Conservation (phyloP, 2,329 filamentous ascomycete genomes). For the Phaeosphaeriaceae sp. region DNA sequence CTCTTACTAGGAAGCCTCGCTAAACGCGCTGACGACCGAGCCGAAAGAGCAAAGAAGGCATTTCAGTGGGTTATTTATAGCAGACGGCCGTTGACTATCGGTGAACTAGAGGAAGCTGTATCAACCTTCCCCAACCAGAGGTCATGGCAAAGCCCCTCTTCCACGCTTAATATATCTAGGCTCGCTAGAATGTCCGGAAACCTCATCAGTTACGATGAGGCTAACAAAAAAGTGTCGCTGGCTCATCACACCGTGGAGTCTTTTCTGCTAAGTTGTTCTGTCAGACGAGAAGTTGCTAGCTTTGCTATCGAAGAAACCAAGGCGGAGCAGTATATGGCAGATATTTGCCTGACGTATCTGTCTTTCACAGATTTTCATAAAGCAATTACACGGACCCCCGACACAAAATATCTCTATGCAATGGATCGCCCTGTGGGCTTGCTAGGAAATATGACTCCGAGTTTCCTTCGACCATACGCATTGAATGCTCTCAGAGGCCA, state of each 20-base stretch:
- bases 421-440: constrained; percentile 7
- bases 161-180: constrained; percentile 14
- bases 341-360: constrained; percentile 24
- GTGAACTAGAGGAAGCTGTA: constrained; percentile 25
- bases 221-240: constrained; percentile 14
- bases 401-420: constrained; percentile 16
- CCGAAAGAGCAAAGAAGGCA: constrained; percentile 19
- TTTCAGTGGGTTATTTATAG: constrained; percentile 24
- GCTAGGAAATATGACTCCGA: constrained; percentile 8
- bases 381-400: constrained; percentile 18
- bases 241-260: constrained; percentile 23
- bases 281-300: background rate
- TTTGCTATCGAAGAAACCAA: constrained; percentile 15
- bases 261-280: constrained; percentile 14
- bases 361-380: constrained; percentile 26
- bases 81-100: constrained; percentile 20
- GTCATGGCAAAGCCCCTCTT: constrained; percentile 17
- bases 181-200: constrained; percentile 22
- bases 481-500: constrained; percentile 8
- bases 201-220: constrained; percentile 17
- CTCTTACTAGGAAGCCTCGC: constrained; percentile 14
- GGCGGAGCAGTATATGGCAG: constrained; percentile 21
- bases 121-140: constrained; percentile 18
- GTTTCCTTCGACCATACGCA: constrained; percentile 10
- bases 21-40: constrained; percentile 3